phyloP scores from a whole-genome alignment of 2,329 filamentous ascomycete genomes.

The Fusarium stilboides region DNA sequence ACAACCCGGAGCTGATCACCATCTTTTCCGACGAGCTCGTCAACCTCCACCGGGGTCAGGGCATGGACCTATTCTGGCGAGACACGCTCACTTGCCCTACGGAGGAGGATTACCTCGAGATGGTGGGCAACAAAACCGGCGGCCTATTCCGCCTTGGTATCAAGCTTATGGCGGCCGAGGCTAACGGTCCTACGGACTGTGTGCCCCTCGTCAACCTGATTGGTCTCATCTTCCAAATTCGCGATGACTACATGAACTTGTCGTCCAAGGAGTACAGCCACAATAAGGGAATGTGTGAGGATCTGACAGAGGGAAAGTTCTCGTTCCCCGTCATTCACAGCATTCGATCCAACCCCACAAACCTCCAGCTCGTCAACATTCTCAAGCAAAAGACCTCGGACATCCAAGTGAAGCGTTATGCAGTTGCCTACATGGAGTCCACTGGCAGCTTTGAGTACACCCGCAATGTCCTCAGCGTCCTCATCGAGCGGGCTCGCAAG shows the following conservation, averaged over 20 bases:
- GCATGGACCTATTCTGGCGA: slow-evolving; percentile 93
- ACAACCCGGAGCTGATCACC: slow-evolving; percentile 75
- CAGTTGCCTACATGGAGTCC: slow-evolving; percentile 89
- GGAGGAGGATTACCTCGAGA: slow-evolving; percentile 93
- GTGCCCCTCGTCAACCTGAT: slow-evolving; percentile 88
- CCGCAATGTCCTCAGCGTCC: slow-evolving; percentile 73
- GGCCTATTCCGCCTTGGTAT: slow-evolving; percentile 88
- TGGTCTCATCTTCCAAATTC: slow-evolving; percentile 90
- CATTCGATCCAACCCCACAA: slow-evolving; percentile 81
- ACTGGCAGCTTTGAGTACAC: slow-evolving; percentile 94
- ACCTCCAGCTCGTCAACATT: slow-evolving; percentile 90
- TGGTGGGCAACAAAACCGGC: slow-evolving; percentile 93
- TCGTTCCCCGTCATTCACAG: slow-evolving; percentile 96
- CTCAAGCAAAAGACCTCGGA: slow-evolving; percentile 90
- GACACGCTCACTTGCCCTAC: slow-evolving; percentile 87
- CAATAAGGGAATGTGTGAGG: slow-evolving; percentile 95
- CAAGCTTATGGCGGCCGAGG: slow-evolving; percentile 89
- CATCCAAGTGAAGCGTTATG: slow-evolving; percentile 91
- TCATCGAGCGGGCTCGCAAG: slow-evolving; percentile 74
- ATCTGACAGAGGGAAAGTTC: slow-evolving; percentile 97
- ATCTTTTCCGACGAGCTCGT: slow-evolving; percentile 88
- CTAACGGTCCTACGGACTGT: slow-evolving; percentile 72
- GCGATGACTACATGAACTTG: slow-evolving; percentile 95
- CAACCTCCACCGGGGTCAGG: slow-evolving; percentile 88
- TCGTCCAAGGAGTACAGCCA: slow-evolving; percentile 80